Evolutionary conservation across 169 alveolate genomes (phyloP), one percentile per base, ranked within the genome.

Genomic region (Eimeria brunetti): DNA sequence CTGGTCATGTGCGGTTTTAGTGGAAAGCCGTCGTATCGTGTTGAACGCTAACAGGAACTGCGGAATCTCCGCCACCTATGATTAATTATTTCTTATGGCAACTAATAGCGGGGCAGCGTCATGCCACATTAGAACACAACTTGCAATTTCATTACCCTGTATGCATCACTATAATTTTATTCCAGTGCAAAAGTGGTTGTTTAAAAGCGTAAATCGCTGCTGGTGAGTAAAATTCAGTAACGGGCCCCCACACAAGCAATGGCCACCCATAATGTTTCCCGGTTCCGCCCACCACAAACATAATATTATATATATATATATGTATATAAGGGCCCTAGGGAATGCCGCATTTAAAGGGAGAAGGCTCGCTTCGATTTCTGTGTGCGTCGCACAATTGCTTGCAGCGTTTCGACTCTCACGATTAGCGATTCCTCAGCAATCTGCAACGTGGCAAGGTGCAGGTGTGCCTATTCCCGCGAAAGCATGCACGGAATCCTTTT

Each of bases 241-340:
- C 30, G 53, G 14, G 67, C 80, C 94, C n/a, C 90, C 94, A 7
- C 76, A 67, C 30, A 73, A 94, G n/a, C 99, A 98, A 95, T 97
- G 98, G 27, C 99, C 99, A 91, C 98, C 98, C 76, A 98, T n/a
- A 98, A 97, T 41, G 97, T 98, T 94, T 96, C 97, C 71, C 88
- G 56, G 30, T 75, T 91, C 46, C 85, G 69, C 27, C 46, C 69
- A 33, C 84, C 90, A 18, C 83, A 60, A 7, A 94, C 81, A 62
- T 71, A 93, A 49, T 96, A 84, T 69, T 96, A n/a, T n/a, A n/a
- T n/a, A n/a, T n/a, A n/a, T n/a, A n/a, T n/a, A n/a, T n/a, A n/a
- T n/a, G n/a, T n/a, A n/a, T n/a, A n/a, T n/a, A n/a, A n/a, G 33
- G n/a, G 5, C 36, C 14, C 16, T 12, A 1, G 81, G 51, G 56